Evolutionary conservation across 2,329 filamentous ascomycete genomes (phyloP).

Genomic region (Phaeoacremonium minimum): DNA sequence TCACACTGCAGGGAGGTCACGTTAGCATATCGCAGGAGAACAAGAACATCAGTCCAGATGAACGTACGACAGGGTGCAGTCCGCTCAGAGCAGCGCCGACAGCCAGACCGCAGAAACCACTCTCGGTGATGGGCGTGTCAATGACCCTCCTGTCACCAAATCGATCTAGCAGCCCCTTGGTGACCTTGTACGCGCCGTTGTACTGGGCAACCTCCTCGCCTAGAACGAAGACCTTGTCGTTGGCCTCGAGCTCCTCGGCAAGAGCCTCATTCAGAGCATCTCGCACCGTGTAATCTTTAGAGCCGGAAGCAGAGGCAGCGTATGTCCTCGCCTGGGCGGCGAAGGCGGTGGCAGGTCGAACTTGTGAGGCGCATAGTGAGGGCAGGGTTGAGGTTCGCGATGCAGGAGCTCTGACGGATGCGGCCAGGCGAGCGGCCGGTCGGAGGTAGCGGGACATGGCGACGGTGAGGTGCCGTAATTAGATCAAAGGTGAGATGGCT

Average conservation of each 20-base stretch:
- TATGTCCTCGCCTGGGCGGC: slow-evolving; percentile 48
- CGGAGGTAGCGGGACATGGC: slow-evolving; percentile 42
- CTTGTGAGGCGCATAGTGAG: slow-evolving; percentile 13
- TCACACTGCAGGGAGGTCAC: slow-evolving; percentile 76
- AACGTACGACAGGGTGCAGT: slow-evolving; percentile 84
- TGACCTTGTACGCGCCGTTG: slow-evolving; percentile 99
- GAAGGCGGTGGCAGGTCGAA: slow-evolving; percentile 22
- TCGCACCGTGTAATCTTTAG: slow-evolving; percentile 93
- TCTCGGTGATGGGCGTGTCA: slow-evolving; percentile 97
- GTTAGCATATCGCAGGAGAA: too few relatives aligned
- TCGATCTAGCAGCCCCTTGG: slow-evolving; percentile 92
- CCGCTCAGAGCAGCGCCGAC: slow-evolving; percentile 93
- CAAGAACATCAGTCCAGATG: too few relatives aligned
- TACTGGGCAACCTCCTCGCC: slow-evolving; percentile 99
- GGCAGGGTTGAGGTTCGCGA: slow-evolving; percentile 16
- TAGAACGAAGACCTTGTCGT: slow-evolving; percentile 91
- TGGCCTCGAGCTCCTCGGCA: slow-evolving; percentile 91
- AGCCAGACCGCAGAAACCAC: slow-evolving; percentile 88
- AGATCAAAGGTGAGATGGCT: slow-evolving; percentile 1
- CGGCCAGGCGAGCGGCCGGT: slow-evolving; percentile 36
- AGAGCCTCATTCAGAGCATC: slow-evolving; percentile 97
- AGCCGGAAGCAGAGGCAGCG: slow-evolving; percentile 50
- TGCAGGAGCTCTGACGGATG: slow-evolving; percentile 23
- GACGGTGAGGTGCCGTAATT: too few relatives aligned
- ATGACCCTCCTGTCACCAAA: slow-evolving; percentile 98